These are phyloP conservation scores for Cordyceps militaris DNA, from an alignment of 2,329 filamentous ascomycete species.

Conservation along the genomic window DNA sequence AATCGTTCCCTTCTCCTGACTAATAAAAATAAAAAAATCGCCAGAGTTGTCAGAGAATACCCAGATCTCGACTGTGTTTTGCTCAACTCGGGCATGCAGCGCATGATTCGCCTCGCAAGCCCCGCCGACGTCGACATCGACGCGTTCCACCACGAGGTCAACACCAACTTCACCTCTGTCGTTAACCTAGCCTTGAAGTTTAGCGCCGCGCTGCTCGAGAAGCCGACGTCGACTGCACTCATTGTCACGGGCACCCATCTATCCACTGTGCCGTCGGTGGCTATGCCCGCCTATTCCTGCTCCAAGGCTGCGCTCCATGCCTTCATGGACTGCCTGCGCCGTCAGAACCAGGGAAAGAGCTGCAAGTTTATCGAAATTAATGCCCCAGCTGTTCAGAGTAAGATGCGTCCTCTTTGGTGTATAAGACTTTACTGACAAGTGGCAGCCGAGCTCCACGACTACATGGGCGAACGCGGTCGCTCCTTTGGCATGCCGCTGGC, in stretches of 20 bases:
- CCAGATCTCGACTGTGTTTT: slow-evolving; percentile 49
- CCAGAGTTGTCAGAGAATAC: slow-evolving; percentile 22
- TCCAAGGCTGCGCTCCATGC: slow-evolving; percentile 19
- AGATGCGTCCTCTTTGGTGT: neutral
- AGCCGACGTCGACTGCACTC: slow-evolving; percentile 13
- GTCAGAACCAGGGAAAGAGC: slow-evolving; percentile 15
- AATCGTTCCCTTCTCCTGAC: neutral
- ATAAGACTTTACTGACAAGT: neutral
- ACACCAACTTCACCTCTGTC: slow-evolving; percentile 17
- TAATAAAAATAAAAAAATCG: too few relatives aligned
- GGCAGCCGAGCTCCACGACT: slow-evolving; percentile 15
- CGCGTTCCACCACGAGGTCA: slow-evolving; percentile 18
- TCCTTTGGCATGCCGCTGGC: slow-evolving; percentile 26
- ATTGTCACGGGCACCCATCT: slow-evolving; percentile 18
- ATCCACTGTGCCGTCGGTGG: slow-evolving; percentile 14
- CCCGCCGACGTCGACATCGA: slow-evolving; percentile 21
- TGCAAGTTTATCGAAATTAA: slow-evolving; percentile 17
- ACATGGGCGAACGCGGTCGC: slow-evolving; percentile 12
- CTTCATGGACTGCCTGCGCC: slow-evolving; percentile 18
- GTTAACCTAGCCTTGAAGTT: slow-evolving; percentile 20
- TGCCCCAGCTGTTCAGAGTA: slow-evolving; percentile 19
- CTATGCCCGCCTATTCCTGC: slow-evolving; percentile 17
- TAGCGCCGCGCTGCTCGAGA: slow-evolving; percentile 15
- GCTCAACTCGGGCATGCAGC: slow-evolving; percentile 51
- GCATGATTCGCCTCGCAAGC: slow-evolving; percentile 21